Evolutionary conservation across 768 basidiomycete species (phyloP).

Genomic region (Exsudoporus frostii): DNA sequence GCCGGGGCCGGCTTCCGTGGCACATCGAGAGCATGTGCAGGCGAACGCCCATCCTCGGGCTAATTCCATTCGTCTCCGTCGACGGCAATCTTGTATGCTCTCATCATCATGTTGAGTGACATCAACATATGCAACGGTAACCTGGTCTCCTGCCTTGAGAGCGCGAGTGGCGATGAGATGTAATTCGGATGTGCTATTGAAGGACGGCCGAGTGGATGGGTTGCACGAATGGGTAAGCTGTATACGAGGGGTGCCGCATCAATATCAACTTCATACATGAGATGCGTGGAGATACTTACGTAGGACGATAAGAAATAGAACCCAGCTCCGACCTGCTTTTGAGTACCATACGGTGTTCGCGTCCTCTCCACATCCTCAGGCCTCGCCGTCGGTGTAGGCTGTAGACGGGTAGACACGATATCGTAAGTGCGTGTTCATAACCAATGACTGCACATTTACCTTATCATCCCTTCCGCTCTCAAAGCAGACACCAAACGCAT

Average conservation of each 20-base stretch:
- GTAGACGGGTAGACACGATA: not conserved
- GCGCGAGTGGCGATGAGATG: conserved; percentile 63
- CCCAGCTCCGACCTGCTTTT: conserved; percentile 71
- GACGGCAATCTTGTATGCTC: conserved; percentile 50
- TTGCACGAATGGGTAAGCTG: conserved; percentile 71
- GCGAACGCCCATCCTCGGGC: conserved; percentile 82
- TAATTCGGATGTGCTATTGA: conserved; percentile 67
- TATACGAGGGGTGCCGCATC: not conserved
- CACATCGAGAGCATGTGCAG: conserved; percentile 67
- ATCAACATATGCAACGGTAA: conserved; percentile 76
- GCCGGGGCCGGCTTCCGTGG: conserved; percentile 43
- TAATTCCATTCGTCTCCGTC: conserved; percentile 67
- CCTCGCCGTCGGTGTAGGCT: conserved; percentile 53
- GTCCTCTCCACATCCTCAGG: conserved; percentile 74
- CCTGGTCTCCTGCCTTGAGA: conserved; percentile 71
- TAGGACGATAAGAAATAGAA: conserved; percentile 78
- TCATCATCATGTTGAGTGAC: conserved; percentile 55
- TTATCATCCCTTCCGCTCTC: conserved; percentile 66
- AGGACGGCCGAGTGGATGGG: conserved; percentile 64
- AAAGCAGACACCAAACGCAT: conserved; percentile 70
- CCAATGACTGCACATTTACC: conserved; percentile 38
- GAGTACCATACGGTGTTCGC: conserved; percentile 73
- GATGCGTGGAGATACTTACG: conserved; percentile 32
- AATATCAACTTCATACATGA: not conserved
- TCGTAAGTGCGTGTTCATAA: not conserved